phyloP scores from a whole-genome alignment of 805 yeast genomes.

The Saturnispora bothae region DNA sequence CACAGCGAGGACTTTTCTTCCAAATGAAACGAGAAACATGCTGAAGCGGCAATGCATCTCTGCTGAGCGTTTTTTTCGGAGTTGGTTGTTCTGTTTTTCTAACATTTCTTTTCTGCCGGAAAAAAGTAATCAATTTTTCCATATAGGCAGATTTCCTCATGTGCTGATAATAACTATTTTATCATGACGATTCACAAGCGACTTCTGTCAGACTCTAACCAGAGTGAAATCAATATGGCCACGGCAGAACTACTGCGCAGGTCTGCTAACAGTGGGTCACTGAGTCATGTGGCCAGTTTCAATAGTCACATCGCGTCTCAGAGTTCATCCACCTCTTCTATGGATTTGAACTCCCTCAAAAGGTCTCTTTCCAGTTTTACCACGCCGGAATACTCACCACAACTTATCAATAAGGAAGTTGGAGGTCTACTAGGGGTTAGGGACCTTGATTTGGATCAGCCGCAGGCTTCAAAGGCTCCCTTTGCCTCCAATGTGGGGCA shows the following conservation, averaged over 20 bases:
- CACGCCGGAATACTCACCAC: constrained; percentile 26
- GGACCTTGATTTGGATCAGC: constrained; percentile 14
- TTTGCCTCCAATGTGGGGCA: neutral
- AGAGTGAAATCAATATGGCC: neutral
- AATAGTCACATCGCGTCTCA: too few relatives aligned
- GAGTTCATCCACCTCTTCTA: constrained; percentile 15
- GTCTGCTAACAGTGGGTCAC: too few relatives aligned
- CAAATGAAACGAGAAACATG: constrained; percentile 11
- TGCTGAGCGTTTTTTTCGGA: constrained; percentile 7
- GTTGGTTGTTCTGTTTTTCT: neutral
- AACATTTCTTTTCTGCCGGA: constrained; percentile 1
- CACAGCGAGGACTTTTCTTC: constrained; percentile 12
- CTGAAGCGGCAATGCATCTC: neutral
- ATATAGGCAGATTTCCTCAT: neutral
- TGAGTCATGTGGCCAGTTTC: too few relatives aligned
- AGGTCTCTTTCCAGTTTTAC: constrained; percentile 6
- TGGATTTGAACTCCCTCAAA: neutral
- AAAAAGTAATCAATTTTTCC: neutral
- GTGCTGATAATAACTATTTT: too few relatives aligned
- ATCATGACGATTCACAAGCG: constrained; percentile 19
- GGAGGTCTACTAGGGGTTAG: constrained; percentile 19
- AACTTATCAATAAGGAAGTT: constrained; percentile 21
- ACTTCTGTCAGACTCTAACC: neutral
- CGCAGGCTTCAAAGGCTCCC: neutral
- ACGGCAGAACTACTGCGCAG: neutral